Evolutionary conservation across 495 filamentous ascomycete genomes (phyloP).

Genomic region (Friedmanniomyces endolithicus): DNA sequence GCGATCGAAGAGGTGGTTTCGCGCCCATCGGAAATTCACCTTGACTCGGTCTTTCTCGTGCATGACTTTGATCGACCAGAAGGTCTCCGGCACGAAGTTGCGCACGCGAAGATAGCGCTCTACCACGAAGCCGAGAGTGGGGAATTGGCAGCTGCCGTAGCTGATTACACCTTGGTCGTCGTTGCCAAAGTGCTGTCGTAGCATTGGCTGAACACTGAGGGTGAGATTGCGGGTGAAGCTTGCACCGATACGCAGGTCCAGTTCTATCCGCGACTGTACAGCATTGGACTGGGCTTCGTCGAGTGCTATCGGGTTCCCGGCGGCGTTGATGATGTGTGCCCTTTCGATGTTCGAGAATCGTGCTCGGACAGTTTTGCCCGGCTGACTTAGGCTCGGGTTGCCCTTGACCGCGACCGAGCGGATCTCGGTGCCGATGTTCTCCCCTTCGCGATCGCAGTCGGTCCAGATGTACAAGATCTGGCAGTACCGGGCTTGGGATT

Average conservation of each 20-base stretch:
- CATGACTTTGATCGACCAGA: slow-evolving; percentile 84
- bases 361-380: slow-evolving; percentile 61
- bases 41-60: slow-evolving; percentile 63
- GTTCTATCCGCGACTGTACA: slow-evolving; percentile 77
- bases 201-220: slow-evolving; percentile 53
- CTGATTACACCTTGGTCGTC: slow-evolving; percentile 49
- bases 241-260: slow-evolving; percentile 82
- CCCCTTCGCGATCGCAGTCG: slow-evolving; percentile 94
- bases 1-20: slow-evolving; percentile 77
- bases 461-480: slow-evolving; percentile 88
- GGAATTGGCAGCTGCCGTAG: slow-evolving; percentile 98
- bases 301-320: slow-evolving; percentile 58
- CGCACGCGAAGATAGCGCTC: slow-evolving; percentile 85
- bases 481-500: slow-evolving; percentile 54
- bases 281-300: slow-evolving; percentile 82
- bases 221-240: slow-evolving; percentile 88
- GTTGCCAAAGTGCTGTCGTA: slow-evolving; percentile 42
- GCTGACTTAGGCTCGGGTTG: slow-evolving; percentile 47
- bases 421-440: slow-evolving; percentile 92
- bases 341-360: slow-evolving; percentile 92
- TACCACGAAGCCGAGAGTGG: slow-evolving; percentile 91
- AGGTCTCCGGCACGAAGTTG: slow-evolving; percentile 84
- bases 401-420: slow-evolving; percentile 62
- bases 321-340: slow-evolving; percentile 84
- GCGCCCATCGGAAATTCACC: slow-evolving; percentile 75